Conservation (phyloP, 352 stramenopile genomes). For the Pythium biforme region DNA sequence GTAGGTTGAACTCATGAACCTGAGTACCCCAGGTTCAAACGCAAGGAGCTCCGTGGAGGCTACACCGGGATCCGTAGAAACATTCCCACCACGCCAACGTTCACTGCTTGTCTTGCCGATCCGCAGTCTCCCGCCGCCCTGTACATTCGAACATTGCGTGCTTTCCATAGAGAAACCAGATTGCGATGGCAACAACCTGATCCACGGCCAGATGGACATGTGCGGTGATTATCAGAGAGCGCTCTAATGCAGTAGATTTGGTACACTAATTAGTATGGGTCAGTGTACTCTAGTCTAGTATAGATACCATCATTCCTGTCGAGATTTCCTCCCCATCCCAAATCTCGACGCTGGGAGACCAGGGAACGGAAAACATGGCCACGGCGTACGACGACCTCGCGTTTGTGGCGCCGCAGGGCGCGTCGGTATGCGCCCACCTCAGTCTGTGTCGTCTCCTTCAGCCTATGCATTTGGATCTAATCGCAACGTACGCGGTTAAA, state of each 20-base stretch:
- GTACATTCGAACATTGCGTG: too few species aligned
- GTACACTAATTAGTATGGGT: neutral
- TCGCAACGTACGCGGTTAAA: neutral
- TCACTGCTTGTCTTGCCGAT: too few species aligned
- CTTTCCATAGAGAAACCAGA: neutral
- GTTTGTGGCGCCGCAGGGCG: slow-evolving; percentile 35
- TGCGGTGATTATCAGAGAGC: slow-evolving; percentile 2
- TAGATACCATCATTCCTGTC: slow-evolving; percentile 9
- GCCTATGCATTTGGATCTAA: neutral
- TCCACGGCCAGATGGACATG: neutral
- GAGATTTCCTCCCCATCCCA: neutral
- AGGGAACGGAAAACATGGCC: slow-evolving; percentile 30
- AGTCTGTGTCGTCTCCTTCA: neutral
- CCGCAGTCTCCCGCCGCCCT: too few species aligned
- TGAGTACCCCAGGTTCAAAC: too few species aligned
- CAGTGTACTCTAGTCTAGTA: neutral
- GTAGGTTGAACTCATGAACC: too few species aligned
- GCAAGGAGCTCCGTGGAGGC: too few species aligned
- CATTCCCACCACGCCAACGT: too few species aligned
- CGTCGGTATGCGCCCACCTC: neutral
- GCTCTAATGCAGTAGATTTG: neutral
- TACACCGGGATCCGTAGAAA: too few species aligned
- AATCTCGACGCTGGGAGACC: neutral
- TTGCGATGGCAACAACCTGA: neutral
- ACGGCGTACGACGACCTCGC: slow-evolving; percentile 75